Evolutionary conservation across 148 eudicot species (phyloP), one percentile per base, ranked within the genome.

Genomic region (Amaranthus hypochondriacus): DNA sequence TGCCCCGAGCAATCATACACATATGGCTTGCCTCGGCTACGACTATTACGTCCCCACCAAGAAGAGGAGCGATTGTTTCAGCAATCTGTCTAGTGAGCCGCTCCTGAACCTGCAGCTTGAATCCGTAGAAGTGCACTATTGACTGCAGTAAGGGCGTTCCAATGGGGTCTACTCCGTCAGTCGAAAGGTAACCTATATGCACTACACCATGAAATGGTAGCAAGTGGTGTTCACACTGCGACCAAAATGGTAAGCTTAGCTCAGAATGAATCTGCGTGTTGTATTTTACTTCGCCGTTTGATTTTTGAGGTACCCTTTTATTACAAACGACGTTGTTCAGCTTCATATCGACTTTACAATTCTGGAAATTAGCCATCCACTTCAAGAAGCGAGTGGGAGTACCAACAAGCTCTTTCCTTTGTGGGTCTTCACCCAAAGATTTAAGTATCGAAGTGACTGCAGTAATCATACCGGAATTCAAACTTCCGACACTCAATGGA

Each of bases 61-160:
- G 77, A 49, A 87, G 15, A 7, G 90, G 84, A 8, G 96, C 92
- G 68, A 86, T 83, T 9, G 90, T 85, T 77, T 92, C 97, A 6
- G 94, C 99, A 62, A 95, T 84, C 72, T 95, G 99, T 67, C 93
- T 84, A 0, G 99, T 92, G 12, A 92, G 85, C 84, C 99, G 86
- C 81, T 95, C 99, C 77, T 95, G 99, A 5, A 95, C 96, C 77
- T 95, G 99, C 44, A 95, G 96, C 83, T 92, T 95, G 64, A 90
- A 87, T 28, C 99, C 97, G 56, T 81, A 86, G 70, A 92, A 95
- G 80, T 89, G 96, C 42, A 92, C 96, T 49, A 95, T 80, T 0
- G 89, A 84, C 79, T 92, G 94, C 14, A 95, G 59, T 48, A 92
- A 77, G 7, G 92, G 65, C 70, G 73, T 90, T 10, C 77, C 82